These are phyloP conservation scores for Syzygium jambos DNA, from an alignment of 345 rosid genomes.

Conservation along the genomic window DNA sequence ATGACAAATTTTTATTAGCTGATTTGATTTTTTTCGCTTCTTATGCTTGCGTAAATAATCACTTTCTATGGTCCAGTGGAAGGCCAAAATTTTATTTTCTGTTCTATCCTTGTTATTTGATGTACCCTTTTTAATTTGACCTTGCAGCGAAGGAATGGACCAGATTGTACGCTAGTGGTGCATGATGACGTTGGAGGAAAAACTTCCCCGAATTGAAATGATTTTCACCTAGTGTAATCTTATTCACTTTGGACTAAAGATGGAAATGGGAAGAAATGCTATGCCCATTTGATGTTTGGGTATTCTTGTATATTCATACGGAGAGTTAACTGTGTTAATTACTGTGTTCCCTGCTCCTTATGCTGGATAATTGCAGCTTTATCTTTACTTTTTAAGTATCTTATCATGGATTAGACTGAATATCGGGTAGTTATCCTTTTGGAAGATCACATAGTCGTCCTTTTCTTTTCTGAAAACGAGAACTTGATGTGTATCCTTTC, in stretches of 20 bases:
- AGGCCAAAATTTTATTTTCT: not conserved
- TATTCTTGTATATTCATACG: not conserved
- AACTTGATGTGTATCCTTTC: not conserved
- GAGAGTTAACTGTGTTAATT: not conserved
- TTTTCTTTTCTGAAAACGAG: not conserved
- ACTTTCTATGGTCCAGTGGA: not conserved
- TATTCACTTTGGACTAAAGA: conserved; percentile 15
- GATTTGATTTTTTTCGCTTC: not conserved
- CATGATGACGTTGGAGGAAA: conserved; percentile 26
- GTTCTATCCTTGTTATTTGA: not conserved
- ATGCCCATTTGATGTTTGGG: not conserved
- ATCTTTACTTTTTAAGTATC: not conserved
- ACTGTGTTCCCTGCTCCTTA: not conserved
- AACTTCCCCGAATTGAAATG: conserved; percentile 6
- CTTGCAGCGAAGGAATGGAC: conserved; percentile 98
- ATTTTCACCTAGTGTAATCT: conserved; percentile 25
- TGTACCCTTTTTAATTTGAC: not conserved
- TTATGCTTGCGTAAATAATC: not conserved
- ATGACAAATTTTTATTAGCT: not conserved
- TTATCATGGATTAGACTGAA: not conserved
- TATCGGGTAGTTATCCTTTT: not conserved
- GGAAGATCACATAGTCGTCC: not conserved
- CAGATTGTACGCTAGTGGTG: conserved; percentile 84
- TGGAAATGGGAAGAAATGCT: conserved; percentile 8
- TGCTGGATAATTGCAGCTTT: not conserved